Evolutionary conservation across 345 rosid species (phyloP).

Genomic region (Salix udensis): DNA sequence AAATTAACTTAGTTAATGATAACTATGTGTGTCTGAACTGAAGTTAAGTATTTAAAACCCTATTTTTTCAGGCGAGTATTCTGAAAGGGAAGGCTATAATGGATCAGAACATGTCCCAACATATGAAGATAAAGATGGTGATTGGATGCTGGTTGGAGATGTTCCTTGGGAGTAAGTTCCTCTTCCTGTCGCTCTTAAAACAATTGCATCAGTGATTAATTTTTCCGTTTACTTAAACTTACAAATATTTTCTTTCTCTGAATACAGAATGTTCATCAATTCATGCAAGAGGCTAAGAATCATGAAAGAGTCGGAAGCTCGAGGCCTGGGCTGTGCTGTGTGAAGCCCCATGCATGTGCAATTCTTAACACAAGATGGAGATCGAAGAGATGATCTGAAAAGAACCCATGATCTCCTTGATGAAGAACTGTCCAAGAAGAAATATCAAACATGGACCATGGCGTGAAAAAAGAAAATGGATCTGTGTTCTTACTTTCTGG

Average conservation of each 20-base stretch:
- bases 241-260: background rate
- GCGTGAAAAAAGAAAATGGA: background rate
- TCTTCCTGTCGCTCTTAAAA: background rate
- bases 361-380: background rate
- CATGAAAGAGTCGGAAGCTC: conserved; percentile 56
- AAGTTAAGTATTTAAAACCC: background rate
- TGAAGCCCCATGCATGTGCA: conserved; percentile 7
- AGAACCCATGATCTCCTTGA: too few relatives aligned
- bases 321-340: conserved; percentile 40
- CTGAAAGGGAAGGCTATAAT: conserved; percentile 60
- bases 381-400: background rate
- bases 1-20: background rate
- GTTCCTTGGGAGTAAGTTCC: conserved; percentile 30
- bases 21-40: background rate
- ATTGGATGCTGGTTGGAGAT: conserved; percentile 29
- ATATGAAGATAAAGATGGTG: conserved; percentile 30
- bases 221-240: background rate
- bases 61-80: conserved; percentile 30
- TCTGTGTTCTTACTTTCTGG: background rate
- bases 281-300: conserved; percentile 58
- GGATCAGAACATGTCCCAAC: conserved; percentile 47
- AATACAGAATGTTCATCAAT: conserved; percentile 40
- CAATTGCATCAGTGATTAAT: background rate
- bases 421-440: background rate
- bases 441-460: background rate